phyloP scores from a whole-genome alignment of 2,329 filamentous ascomycete genomes.

The Epichloe glyceriae region DNA sequence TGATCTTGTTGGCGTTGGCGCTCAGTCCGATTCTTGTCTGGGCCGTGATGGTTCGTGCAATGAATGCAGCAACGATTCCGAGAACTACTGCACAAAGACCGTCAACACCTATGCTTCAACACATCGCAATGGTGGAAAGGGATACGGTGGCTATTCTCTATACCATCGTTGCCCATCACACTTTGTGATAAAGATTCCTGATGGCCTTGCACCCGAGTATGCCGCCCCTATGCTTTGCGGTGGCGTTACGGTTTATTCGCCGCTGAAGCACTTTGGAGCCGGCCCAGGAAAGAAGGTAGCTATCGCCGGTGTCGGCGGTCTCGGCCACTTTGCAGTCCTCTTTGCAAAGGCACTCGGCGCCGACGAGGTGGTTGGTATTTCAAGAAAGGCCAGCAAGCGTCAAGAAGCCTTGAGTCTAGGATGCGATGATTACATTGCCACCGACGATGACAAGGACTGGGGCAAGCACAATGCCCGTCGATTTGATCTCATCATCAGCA shows the following conservation, averaged over 20 bases:
- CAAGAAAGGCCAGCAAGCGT: conserved; percentile 37
- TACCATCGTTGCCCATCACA: conserved; percentile 22
- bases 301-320: conserved; percentile 53
- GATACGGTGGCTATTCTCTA: conserved; percentile 35
- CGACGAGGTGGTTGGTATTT: conserved; percentile 49
- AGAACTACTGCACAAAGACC: conserved; percentile 28
- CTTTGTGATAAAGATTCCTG: conserved; percentile 40
- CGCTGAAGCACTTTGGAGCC: conserved; percentile 47
- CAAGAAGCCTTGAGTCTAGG: conserved; percentile 44
- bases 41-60: conserved; percentile 24
- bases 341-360: conserved; percentile 55
- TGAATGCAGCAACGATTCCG: conserved; percentile 27
- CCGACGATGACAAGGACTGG: conserved; percentile 40
- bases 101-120: conserved; percentile 39
- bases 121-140: conserved; percentile 16
- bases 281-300: conserved; percentile 56
- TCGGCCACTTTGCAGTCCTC: conserved; percentile 56
- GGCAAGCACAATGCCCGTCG: conserved; percentile 33
- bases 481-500: conserved; percentile 47
- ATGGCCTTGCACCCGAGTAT: conserved; percentile 24
- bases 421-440: conserved; percentile 35
- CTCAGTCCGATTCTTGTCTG: conserved; percentile 44
- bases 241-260: conserved; percentile 54
- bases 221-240: conserved; percentile 57
- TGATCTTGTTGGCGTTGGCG: conserved; percentile 50